A percentile compares a stretch with the other conserved stretches of the same genome.
Conservation (phyloP, 305 asterid species). For the Fraxinus paxiana region DNA sequence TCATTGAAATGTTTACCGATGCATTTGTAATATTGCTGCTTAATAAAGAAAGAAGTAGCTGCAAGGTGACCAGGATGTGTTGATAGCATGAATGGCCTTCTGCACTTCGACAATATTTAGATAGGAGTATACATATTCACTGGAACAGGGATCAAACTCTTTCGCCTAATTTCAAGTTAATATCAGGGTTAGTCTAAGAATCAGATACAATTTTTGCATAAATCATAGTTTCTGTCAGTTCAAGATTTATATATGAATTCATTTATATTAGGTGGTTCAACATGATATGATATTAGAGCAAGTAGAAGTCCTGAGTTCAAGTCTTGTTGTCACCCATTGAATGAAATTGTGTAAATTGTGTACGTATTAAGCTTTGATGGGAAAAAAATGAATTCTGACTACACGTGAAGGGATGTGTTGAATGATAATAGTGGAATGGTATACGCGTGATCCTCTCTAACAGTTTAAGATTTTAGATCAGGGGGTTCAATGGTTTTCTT, state of each 20-base stretch:
- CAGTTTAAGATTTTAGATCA: not conserved
- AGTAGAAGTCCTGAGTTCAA: not conserved
- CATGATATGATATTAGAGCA: not conserved
- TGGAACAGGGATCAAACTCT: constrained; percentile 35
- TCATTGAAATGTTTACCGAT: not conserved
- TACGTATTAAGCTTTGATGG: not conserved
- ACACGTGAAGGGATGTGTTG: not conserved
- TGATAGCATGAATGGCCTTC: constrained; percentile 27
- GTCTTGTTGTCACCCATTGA: not conserved
- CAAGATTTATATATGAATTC: not conserved
- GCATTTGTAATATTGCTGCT: not conserved
- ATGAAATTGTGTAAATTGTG: not conserved
- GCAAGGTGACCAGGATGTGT: not conserved
- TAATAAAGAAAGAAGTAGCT: not conserved
- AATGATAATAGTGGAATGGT: not conserved
- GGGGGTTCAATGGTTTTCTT: not conserved
- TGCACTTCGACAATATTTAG: constrained; percentile 30
- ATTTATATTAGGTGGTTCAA: not conserved
- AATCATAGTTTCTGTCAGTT: not conserved
- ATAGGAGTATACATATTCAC: constrained; percentile 22
- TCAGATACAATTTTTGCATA: not conserved
- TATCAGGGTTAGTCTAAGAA: not conserved
- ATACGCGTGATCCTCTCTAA: not conserved
- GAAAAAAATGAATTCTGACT: not conserved
- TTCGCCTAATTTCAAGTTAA: not conserved